Conservation (phyloP, 805 yeast species). For the Nakazawaea ishiwadae region DNA sequence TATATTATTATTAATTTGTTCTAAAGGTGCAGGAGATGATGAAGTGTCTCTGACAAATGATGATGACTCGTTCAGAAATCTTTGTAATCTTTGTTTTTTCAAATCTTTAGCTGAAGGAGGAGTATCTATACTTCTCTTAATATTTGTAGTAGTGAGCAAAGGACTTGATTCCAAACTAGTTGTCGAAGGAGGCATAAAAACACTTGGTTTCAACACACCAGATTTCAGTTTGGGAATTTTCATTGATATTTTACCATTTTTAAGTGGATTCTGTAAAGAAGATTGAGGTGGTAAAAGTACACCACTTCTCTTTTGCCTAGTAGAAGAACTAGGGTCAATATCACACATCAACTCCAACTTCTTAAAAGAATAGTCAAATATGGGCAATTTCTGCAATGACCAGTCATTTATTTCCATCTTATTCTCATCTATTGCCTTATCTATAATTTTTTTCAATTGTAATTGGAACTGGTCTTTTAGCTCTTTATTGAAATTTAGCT, state of each 20-base stretch:
- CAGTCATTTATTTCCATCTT: constrained; percentile 49
- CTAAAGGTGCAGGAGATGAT: constrained; percentile 5
- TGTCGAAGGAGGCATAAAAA: not conserved
- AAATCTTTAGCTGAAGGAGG: constrained; percentile 25
- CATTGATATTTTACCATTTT: constrained; percentile 12
- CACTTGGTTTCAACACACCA: constrained; percentile 4
- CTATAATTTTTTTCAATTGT: constrained; percentile 46
- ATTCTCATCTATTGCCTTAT: constrained; percentile 39
- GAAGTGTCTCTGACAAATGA: constrained; percentile 15
- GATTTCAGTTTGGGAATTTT: constrained; percentile 11
- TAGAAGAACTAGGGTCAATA: not conserved
- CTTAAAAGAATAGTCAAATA: constrained; percentile 23
- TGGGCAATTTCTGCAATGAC: constrained; percentile 46
- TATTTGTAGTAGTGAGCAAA: not conserved
- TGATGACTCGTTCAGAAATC: constrained; percentile 40
- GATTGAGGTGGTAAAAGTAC: constrained; percentile 1
- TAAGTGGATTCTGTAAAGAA: constrained; percentile 3
- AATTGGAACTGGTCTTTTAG: constrained; percentile 35
- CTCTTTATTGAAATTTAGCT: constrained; percentile 27
- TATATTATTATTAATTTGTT: constrained; percentile 13
- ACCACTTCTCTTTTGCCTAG: not conserved
- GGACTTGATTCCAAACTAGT: no score
- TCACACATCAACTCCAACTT: constrained; percentile 10
- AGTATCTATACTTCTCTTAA: constrained; percentile 8
- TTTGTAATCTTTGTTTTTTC: constrained; percentile 38